Conservation (phyloP, 805 yeast species). For the Saccharomycopsis sp. region DNA sequence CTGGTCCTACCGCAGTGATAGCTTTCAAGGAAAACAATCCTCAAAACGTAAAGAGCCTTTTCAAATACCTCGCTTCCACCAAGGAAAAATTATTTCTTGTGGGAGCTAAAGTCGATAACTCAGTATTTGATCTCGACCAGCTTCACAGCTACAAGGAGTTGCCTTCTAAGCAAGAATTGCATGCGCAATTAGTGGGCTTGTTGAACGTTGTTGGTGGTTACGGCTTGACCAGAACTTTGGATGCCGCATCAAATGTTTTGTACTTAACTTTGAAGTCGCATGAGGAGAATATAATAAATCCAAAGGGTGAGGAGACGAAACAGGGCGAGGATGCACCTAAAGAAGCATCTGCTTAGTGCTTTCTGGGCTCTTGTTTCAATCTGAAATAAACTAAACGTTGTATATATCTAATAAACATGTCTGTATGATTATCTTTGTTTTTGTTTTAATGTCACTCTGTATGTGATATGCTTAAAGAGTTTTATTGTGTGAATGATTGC, state of each 20-base stretch:
- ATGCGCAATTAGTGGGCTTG: constrained; percentile 75
- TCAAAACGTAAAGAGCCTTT: constrained; percentile 49
- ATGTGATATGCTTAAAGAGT: too few species aligned
- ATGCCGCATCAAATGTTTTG: constrained; percentile 57
- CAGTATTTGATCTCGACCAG: constrained; percentile 44
- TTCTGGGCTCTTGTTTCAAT: neutral
- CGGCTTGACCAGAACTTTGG: constrained; percentile 77
- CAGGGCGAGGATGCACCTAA: neutral
- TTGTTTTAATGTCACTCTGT: too few species aligned
- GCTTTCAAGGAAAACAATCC: constrained; percentile 68
- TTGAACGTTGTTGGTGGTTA: constrained; percentile 85
- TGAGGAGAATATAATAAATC: constrained; percentile 18
- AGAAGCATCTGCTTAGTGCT: neutral
- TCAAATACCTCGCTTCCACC: constrained; percentile 53
- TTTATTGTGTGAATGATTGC: too few species aligned
- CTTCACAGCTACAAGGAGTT: constrained; percentile 63
- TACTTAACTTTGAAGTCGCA: constrained; percentile 72
- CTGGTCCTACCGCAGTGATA: constrained; percentile 84
- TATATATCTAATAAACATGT: neutral
- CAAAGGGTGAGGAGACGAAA: neutral
- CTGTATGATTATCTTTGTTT: too few species aligned
- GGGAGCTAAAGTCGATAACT: constrained; percentile 77
- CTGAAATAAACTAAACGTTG: neutral
- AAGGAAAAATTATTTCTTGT: constrained; percentile 72
- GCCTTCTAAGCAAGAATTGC: constrained; percentile 65